Evolutionary conservation across 2,329 filamentous ascomycete genomes (phyloP), one percentile per base, ranked within the genome.

Genomic region (Cercospora janseana): DNA sequence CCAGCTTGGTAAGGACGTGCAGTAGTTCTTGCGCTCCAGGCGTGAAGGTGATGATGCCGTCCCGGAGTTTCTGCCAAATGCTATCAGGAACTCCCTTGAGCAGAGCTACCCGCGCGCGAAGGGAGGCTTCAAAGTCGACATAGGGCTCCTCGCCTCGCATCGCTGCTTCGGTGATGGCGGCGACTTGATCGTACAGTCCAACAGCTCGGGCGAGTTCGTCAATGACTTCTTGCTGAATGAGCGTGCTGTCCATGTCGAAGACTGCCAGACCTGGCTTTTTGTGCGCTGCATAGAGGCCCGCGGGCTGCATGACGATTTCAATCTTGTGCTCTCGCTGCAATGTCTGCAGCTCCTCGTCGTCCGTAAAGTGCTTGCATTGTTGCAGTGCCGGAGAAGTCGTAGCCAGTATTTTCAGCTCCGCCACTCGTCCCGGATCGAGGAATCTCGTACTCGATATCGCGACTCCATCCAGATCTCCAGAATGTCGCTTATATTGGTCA

Each of bases 201-300:
- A 95, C 82, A 28, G 86, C 86, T 46, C 86, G 83, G 3, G 93
- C 93, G 49, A 98, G 85, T 63, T 97, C 84, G 69, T 98, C 93
- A 66, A 98, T 97, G 54, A 96, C 91, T 73, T 98, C 93, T 69
- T 98, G 91, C 46, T 92, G 87, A 67, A 98, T 97, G 53, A 98
- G 79, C 0, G 93, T 98, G 69, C 87, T 93, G 73, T 98, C 93
- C 93, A 98, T 98, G 70, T 98, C 93, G 65, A 98, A 98, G 24
- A 96, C 88, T 3, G 92, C 90, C 8, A 97, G 77, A 6, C 92
- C 82, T 4, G 65, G 61, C 1, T 45, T 43, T 29, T 46, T 47
- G 45, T 67, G 66, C 5, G 44, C 34, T 9, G 43, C 32, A 43
- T 60, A 60, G 3, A 63, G 52, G 5, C 26, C 31, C 13, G 27